These are phyloP conservation scores for Gastrodia elata DNA, from an alignment of 106 monocot species.

Conservation along the genomic window DNA sequence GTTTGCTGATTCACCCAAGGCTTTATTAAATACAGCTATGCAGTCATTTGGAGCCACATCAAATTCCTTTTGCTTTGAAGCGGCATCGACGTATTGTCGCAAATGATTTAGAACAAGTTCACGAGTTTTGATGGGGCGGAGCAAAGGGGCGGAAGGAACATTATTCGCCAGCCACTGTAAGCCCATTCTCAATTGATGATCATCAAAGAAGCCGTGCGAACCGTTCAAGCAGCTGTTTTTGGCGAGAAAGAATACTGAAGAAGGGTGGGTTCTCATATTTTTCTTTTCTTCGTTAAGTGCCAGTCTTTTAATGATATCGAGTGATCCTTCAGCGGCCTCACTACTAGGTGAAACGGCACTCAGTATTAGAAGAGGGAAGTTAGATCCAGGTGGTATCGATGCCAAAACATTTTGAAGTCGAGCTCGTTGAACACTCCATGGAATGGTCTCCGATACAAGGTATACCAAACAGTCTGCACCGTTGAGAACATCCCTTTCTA, in stretches of 20 bases:
- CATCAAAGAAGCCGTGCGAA: constrained; percentile 46
- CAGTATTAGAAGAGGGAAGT: constrained; percentile 65
- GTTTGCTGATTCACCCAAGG: constrained; percentile 36
- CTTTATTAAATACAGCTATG: constrained; percentile 55
- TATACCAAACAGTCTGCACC: constrained; percentile 56
- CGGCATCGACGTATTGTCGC: constrained; percentile 17
- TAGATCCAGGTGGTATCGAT: constrained; percentile 50
- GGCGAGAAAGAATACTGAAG: constrained; percentile 39
- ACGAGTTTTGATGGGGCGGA: constrained; percentile 38
- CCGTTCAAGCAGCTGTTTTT: neutral
- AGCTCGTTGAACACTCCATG: constrained; percentile 57
- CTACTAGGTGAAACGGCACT: constrained; percentile 9
- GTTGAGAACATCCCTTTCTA: constrained; percentile 19
- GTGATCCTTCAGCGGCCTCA: constrained; percentile 22
- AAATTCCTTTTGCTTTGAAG: constrained; percentile 19
- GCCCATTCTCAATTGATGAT: constrained; percentile 48
- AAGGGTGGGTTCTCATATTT: constrained; percentile 31
- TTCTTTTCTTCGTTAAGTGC: constrained; percentile 35
- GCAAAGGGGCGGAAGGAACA: constrained; percentile 41
- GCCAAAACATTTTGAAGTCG: constrained; percentile 41
- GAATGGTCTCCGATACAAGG: constrained; percentile 48
- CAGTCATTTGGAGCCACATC: constrained; percentile 42
- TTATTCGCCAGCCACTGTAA: constrained; percentile 69
- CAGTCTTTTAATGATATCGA: constrained; percentile 31
- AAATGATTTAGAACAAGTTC: constrained; percentile 41